Base-by-base conservation (phyloP, 352 stramenopile genomes). In the Globisporangium mamillatum region DNA sequence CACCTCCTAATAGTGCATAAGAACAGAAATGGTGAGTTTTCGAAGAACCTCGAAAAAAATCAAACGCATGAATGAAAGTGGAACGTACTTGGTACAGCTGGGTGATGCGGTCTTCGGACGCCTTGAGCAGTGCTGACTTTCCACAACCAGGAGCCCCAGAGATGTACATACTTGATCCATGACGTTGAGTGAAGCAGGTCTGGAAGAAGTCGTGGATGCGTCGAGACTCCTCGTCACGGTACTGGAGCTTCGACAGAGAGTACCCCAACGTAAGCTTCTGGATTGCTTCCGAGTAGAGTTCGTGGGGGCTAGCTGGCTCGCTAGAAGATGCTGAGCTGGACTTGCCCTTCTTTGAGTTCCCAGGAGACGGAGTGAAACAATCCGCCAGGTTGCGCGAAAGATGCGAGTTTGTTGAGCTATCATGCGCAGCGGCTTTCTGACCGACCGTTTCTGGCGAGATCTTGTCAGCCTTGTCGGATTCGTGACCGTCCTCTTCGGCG, bases 141-240 rank as follows among this genome's bases (percentile, higher is more conserved):
- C 88, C 88, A 44, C 84, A 93, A 0, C 88, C 88, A 9, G 88
- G 88, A 10, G 88, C 77, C 0, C 88, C 88, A 0, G 86, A 94
- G 41, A 95, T 80, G 67, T 94, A 95, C 63, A 93, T 27, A 63
- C 85, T 95, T 4, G 77, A 79, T 4, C 81, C 84, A 10, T 81
- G 67, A 4, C 80, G 67, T 41, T 79, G 66, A 24, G 67, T 52
- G 53, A 95, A 91, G 53, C 82, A 90, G 20, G 71, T 66, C 32
- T 75, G 70, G 56, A 92, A 88, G 62, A 95, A 93, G 1, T 73
- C 69, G 2, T 72, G 55, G 52, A 95, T 86, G 52, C 80, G 64
- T 16, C 62, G 56, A 25, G 81, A 79, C 62, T 95, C 85, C 3
- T 79, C 73, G 25, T 91, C 82, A 20, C 88, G 88, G 56, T 93